Base-by-base conservation (phyloP, 805 yeast species). In the Suhomyces canberraensis region DNA sequence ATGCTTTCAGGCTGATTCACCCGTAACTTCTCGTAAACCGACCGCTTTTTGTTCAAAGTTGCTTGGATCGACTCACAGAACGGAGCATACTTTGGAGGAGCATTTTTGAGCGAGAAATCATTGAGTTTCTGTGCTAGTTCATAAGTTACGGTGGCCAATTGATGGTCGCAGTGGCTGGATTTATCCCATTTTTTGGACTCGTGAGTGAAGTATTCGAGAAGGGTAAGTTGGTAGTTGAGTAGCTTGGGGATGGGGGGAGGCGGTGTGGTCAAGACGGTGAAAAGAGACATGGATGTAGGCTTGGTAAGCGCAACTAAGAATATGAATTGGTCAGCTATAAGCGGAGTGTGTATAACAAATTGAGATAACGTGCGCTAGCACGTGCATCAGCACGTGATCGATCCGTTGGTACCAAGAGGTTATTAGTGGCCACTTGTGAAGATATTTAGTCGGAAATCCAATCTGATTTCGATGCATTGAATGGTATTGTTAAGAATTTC, bases 391-490 rank as follows among this genome's bases (percentile, higher is more conserved):
- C n/a, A n/a, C n/a, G n/a, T n/a, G n/a, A n/a, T n/a, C n/a, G n/a
- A n/a, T n/a, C n/a, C n/a, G n/a, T n/a, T n/a, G n/a, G n/a, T n/a
- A n/a, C n/a, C n/a, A n/a, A n/a, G n/a, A n/a, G n/a, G n/a, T n/a
- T n/a, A n/a, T n/a, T n/a, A n/a, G n/a, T n/a, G n/a, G n/a, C n/a
- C n/a, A n/a, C n/a, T n/a, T n/a, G n/a, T n/a, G n/a, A n/a, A n/a
- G n/a, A n/a, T n/a, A n/a, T n/a, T n/a, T n/a, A n/a, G n/a, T n/a
- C n/a, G n/a, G n/a, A n/a, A n/a, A n/a, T n/a, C n/a, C n/a, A n/a
- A n/a, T n/a, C n/a, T 49, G 98, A 95, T 52, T 73, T 81, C 25
- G 99, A 93, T 64, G 81, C 96, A 0, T 68, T 93, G 21, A 90
- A 85, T 53, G 99, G 98, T 16, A 78, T 87, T 4, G 63, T 90